These are phyloP conservation scores for Pythium aristosporum DNA, from an alignment of 352 stramenopile genomes.

Conservation along the genomic window DNA sequence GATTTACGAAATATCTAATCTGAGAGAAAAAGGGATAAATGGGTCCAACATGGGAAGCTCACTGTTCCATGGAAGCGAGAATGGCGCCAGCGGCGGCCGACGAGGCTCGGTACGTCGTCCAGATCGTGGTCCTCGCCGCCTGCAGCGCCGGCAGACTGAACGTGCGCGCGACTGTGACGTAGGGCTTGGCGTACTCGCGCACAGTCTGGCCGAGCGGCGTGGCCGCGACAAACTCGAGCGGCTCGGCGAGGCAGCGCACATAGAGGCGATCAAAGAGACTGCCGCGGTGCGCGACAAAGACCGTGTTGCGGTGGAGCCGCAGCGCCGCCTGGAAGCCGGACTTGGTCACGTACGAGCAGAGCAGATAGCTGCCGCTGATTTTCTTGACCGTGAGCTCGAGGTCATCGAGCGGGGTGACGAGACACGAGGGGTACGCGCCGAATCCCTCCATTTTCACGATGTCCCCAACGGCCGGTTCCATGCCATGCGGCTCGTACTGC, in stretches of 20 bases:
- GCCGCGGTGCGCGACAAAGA: slow-evolving; percentile 73
- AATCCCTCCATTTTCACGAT: slow-evolving; percentile 81
- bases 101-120: slow-evolving; percentile 71
- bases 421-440: slow-evolving; percentile 62
- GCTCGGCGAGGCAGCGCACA: slow-evolving; percentile 60
- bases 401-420: slow-evolving; percentile 62
- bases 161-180: slow-evolving; percentile 63
- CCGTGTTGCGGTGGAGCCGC: slow-evolving; percentile 73
- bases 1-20: slow-evolving; percentile 3
- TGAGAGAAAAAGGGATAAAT: neutral
- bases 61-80: slow-evolving; percentile 47
- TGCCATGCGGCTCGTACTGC: slow-evolving; percentile 78
- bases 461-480: slow-evolving; percentile 70
- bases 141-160: slow-evolving; percentile 72
- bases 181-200: slow-evolving; percentile 55
- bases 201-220: slow-evolving; percentile 64
- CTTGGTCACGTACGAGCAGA: slow-evolving; percentile 69
- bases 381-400: slow-evolving; percentile 81
- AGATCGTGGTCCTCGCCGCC: slow-evolving; percentile 60
- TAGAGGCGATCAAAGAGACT: slow-evolving; percentile 73
- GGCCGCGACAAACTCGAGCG: slow-evolving; percentile 64
- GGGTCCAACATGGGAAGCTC: neutral
- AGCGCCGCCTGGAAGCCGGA: slow-evolving; percentile 62
- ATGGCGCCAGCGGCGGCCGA: slow-evolving; percentile 68
- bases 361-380: slow-evolving; percentile 73